Evolutionary conservation across 83 land plant species (phyloP).

Genomic region (Thuja plicata): DNA sequence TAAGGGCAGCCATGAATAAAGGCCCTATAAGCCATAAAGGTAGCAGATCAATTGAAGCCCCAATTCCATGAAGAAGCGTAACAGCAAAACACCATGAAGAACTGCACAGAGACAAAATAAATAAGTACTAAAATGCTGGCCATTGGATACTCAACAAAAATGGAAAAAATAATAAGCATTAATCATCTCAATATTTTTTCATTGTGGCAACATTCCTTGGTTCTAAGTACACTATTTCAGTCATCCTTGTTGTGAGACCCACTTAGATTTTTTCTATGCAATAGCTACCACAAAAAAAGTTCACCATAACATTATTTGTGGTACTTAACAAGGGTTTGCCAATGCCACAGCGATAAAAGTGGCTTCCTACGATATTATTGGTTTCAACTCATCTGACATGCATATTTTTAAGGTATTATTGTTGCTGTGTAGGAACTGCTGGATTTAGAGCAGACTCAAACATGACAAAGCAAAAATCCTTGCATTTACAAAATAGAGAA

Average conservation of each 20-base stretch:
- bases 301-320: not conserved
- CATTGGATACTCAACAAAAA: not conserved
- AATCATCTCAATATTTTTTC: not conserved
- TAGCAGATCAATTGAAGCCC: not conserved
- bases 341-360: not conserved
- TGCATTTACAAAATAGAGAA: not conserved
- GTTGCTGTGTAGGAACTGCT: not conserved
- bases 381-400: not conserved
- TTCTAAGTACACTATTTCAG: not conserved
- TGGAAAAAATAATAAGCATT: not conserved
- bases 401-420: not conserved
- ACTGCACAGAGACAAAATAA: conserved; percentile 5
- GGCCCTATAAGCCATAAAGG: conserved; percentile 15
- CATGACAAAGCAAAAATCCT: not conserved
- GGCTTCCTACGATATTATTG: not conserved
- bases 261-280: not conserved
- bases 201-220: not conserved
- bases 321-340: not conserved
- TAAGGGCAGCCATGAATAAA: not conserved
- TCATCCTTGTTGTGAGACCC: not conserved
- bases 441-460: not conserved
- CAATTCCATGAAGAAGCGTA: not conserved
- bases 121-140: not conserved
- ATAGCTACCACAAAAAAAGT: not conserved
- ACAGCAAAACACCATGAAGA: not conserved